phyloP scores from a whole-genome alignment of 2,329 filamentous ascomycete species.

The Neofusicoccum parvum region DNA sequence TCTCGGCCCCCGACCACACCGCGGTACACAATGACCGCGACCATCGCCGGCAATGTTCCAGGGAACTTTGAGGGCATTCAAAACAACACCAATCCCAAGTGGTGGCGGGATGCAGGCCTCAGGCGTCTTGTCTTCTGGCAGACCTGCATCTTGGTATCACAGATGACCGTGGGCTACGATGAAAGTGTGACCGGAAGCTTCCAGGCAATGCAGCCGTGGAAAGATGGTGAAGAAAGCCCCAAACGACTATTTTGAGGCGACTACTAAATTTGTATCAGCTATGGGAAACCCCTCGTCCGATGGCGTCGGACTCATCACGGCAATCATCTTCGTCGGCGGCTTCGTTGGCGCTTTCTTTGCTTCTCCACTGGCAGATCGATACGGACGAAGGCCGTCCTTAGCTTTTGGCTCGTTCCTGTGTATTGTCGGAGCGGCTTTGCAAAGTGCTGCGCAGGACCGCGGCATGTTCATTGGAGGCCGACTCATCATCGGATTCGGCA shows the following conservation, averaged over 20 bases:
- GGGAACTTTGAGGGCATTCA: background rate
- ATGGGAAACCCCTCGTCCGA: background rate
- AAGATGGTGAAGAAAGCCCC: constrained; percentile 35
- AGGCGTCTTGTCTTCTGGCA: background rate
- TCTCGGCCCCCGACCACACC: too few relatives aligned
- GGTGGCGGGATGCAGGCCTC: constrained; percentile 11
- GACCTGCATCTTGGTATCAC: background rate
- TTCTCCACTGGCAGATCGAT: constrained; percentile 4
- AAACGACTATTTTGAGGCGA: constrained; percentile 20
- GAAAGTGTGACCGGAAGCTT: constrained; percentile 55
- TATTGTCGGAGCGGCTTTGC: background rate
- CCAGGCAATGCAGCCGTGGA: constrained; percentile 51
- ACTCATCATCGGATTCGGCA: constrained; percentile 43
- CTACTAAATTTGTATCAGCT: background rate
- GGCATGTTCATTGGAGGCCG: constrained; percentile 48
- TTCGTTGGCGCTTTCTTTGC: constrained; percentile 12
- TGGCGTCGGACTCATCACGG: constrained; percentile 4
- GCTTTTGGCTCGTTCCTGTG: constrained; percentile 10
- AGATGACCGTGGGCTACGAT: constrained; percentile 51
- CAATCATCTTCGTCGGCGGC: constrained; percentile 9
- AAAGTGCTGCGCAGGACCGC: background rate
- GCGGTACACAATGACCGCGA: too few relatives aligned
- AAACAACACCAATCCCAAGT: constrained; percentile 13
- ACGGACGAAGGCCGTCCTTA: background rate
- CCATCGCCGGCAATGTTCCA: background rate